Conservation (phyloP, 257 asterid genomes). For the Solanum sitiens region DNA sequence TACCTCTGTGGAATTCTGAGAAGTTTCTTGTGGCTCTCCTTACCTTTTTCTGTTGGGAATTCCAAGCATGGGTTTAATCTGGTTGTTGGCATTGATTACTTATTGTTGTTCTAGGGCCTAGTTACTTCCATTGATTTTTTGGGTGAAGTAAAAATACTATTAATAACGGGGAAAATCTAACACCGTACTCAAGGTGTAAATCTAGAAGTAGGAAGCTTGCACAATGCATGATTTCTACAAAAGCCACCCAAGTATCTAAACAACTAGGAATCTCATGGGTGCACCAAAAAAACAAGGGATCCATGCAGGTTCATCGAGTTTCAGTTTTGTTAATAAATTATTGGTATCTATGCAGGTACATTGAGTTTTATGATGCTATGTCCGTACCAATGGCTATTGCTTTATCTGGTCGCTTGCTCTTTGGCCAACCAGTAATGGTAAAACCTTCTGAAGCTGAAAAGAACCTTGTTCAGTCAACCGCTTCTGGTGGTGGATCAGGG, state of each 20-base stretch:
- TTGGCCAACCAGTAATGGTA: slow-evolving; percentile 98
- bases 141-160: neutral
- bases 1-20: neutral
- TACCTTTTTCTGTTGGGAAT: neutral
- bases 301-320: neutral
- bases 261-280: neutral
- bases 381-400: slow-evolving; percentile 99
- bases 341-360: slow-evolving; percentile 46
- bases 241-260: neutral
- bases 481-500: slow-evolving; percentile 61
- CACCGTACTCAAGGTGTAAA: neutral
- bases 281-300: neutral
- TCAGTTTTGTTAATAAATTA: neutral
- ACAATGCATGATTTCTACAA: neutral
- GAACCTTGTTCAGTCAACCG: slow-evolving; percentile 89
- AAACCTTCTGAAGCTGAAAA: slow-evolving; percentile 99
- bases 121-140: neutral
- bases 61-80: neutral
- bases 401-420: slow-evolving; percentile 77
- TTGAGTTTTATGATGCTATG: slow-evolving; percentile 94
- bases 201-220: neutral
- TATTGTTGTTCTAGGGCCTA: neutral
- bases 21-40: neutral
- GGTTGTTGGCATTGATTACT: neutral
- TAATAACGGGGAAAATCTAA: neutral